A percentile compares a stretch with the other conserved stretches of the same genome.
Evolutionary conservation across 805 yeast species (phyloP).

Genomic region (Saccharomycopsis javanensis): DNA sequence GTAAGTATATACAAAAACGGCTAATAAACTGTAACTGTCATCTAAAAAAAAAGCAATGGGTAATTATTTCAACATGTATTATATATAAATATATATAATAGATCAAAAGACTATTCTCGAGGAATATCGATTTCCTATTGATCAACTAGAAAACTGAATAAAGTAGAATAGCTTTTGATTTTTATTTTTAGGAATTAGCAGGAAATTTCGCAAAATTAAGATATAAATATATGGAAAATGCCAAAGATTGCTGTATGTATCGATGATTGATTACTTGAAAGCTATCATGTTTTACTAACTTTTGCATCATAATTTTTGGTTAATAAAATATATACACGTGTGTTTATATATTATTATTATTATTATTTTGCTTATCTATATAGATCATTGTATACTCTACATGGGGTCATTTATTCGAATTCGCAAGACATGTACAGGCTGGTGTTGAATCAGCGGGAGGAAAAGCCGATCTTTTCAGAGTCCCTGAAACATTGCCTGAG

Average conservation of each 20-base stretch:
- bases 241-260: neutral
- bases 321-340: too few species aligned
- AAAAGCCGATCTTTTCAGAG: conserved; percentile 58
- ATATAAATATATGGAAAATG: neutral
- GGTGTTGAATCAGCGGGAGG: conserved; percentile 68
- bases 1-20: neutral
- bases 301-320: too few species aligned
- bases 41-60: too few species aligned
- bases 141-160: too few species aligned
- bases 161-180: too few species aligned
- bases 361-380: conserved; percentile 5
- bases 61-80: too few species aligned
- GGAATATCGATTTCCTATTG: too few species aligned
- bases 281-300: neutral
- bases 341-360: too few species aligned
- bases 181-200: neutral
- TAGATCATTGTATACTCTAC: conserved; percentile 58
- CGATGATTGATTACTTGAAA: neutral
- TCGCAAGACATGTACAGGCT: conserved; percentile 58
- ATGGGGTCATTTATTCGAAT: conserved; percentile 61
- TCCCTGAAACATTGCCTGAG: conserved; percentile 63
- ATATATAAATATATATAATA: too few species aligned
- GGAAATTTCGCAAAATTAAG: neutral
- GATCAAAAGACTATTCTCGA: too few species aligned
- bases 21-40: too few species aligned